These are phyloP conservation scores for Persicaria tinctoria DNA, from an alignment of 148 eudicot genomes.

Conservation along the genomic window DNA sequence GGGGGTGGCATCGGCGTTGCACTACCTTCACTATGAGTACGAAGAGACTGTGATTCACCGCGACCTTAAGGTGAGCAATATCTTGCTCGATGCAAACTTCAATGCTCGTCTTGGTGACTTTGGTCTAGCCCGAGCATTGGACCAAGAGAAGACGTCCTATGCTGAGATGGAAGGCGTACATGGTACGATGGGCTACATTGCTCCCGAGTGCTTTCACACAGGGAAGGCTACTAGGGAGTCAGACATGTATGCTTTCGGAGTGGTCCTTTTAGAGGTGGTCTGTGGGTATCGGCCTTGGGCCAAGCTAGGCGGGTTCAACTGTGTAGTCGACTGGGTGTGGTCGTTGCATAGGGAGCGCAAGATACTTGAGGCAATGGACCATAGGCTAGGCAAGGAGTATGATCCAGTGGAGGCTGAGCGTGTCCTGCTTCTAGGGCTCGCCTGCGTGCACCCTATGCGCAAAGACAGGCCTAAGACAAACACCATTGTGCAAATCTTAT, in stretches of 20 bases:
- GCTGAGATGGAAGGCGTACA: slow-evolving; percentile 63
- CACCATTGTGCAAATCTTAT: slow-evolving; percentile 45
- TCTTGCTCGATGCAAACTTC: slow-evolving; percentile 70
- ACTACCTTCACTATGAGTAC: slow-evolving; percentile 63
- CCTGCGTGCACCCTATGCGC: slow-evolving; percentile 68
- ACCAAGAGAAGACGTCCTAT: slow-evolving; percentile 54
- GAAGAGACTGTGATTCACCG: slow-evolving; percentile 75
- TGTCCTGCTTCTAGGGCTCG: slow-evolving; percentile 55
- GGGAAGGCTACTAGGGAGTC: slow-evolving; percentile 63
- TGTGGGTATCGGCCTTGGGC: slow-evolving; percentile 59
- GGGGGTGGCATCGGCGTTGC: slow-evolving; percentile 45
- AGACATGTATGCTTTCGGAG: slow-evolving; percentile 70
- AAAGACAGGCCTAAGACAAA: slow-evolving; percentile 54
- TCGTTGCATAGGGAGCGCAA: slow-evolving; percentile 50
- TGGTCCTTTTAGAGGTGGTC: slow-evolving; percentile 53
- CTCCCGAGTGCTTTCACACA: slow-evolving; percentile 82
- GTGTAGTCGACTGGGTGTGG: slow-evolving; percentile 81
- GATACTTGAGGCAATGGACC: slow-evolving; percentile 51
- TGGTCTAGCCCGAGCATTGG: slow-evolving; percentile 78
- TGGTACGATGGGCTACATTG: slow-evolving; percentile 83
- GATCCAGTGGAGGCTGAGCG: slow-evolving; percentile 51
- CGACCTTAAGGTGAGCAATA: slow-evolving; percentile 81
- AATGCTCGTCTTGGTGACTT: slow-evolving; percentile 85
- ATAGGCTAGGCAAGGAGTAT: slow-evolving; percentile 34
- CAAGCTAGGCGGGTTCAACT: slow-evolving; percentile 33